phyloP scores from a whole-genome alignment of 768 basidiomycete species.

The Phanerochaete carnosa region DNA sequence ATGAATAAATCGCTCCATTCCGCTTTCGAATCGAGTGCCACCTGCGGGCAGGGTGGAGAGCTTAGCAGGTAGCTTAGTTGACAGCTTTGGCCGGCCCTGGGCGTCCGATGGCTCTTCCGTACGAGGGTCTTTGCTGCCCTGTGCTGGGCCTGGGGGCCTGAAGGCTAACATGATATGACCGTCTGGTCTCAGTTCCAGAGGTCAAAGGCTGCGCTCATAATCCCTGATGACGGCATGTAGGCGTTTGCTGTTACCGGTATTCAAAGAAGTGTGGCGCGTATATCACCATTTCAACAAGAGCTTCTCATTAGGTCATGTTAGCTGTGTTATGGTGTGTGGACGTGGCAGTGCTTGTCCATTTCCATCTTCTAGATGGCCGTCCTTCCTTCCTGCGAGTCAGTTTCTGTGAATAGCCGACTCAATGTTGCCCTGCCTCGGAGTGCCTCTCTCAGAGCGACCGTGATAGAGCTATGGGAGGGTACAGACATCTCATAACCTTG shows the following conservation, averaged over 20 bases:
- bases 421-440: not conserved
- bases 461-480: too few relatives aligned
- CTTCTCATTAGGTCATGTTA: not conserved
- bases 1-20: too few relatives aligned
- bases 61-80: too few relatives aligned
- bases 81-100: not conserved
- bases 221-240: not conserved
- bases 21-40: too few relatives aligned
- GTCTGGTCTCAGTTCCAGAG: not conserved
- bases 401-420: not conserved
- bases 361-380: not conserved
- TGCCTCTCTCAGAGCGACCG: not conserved
- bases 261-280: not conserved
- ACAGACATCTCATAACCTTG: too few relatives aligned
- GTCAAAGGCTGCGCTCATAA: not conserved
- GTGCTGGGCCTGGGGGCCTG: not conserved
- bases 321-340: not conserved
- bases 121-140: not conserved
- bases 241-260: not conserved
- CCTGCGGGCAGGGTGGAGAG: too few relatives aligned
- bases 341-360: not conserved
- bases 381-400: not conserved
- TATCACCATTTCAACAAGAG: not conserved
- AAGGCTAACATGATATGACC: not conserved
- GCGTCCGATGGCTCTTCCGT: not conserved